Base-by-base conservation (phyloP, 2,329 filamentous ascomycete genomes). In the Arthrinium phaeospermum region DNA sequence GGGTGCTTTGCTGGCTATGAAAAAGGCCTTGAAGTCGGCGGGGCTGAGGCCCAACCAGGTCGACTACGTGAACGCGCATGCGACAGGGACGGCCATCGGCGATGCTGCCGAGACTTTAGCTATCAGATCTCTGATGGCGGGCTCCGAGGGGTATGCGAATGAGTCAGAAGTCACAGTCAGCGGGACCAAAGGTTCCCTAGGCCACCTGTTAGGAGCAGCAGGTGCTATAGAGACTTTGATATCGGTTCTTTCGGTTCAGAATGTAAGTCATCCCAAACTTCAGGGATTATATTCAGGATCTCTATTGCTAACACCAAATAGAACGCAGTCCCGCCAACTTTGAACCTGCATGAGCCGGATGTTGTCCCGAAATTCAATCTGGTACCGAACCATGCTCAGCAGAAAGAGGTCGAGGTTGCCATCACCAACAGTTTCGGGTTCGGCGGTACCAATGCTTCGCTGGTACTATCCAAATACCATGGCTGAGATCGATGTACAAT, bases 391-490 rank as follows among this genome's bases (percentile, higher is more conserved):
- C 79, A 85, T 67, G 88, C 94, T 0, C 95, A 98, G 81, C 82
- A 92, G 70, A 91, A 90, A 75, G 80, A 86, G 2, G 90, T 98
- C 14, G 85, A 90, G 72, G 92, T 96, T 30, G 94, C 93, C 6
- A 78, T 99, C 72, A 96, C 94, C 4, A 99, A 99, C 79, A 98
- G 96, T 80, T 99, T 99, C 83, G 96, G 96, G 0, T 99, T 99
- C 84, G 96, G 96, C 14, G 96, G 96, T 22, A 98, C 96, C 1
- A 99, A 99, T 84, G 95, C 96, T 57, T 95, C 91, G 71, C 85
- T 99, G 49, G 95, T 95, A 70, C 96, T 98, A 78, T 88, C 88
- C 10, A 87, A 85, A 75, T 72, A 70, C 57, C 49, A 37, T 13
- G 70, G 30, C 57, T 64, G 10, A 64, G 34, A 22, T 3, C 2